Evolutionary conservation across 495 filamentous ascomycete genomes (phyloP), one percentile per base, ranked within the genome.

Genomic region (Tuber indicum): DNA sequence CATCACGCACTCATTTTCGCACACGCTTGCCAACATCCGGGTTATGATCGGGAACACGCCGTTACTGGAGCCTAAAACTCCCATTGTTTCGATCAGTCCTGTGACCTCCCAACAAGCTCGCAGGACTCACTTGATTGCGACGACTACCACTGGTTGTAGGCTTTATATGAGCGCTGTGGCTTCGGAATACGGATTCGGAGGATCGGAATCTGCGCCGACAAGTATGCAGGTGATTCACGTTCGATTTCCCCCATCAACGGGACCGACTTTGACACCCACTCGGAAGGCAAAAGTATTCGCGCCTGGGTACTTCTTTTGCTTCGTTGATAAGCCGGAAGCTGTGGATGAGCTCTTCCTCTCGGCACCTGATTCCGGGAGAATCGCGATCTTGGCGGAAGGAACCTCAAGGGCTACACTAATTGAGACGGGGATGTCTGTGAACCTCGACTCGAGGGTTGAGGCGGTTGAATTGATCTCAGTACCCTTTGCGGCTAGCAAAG

Each of bases 161-260:
- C 89, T 99, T 36, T 98, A 94, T 82, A 87, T 98, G 74, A 98
- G 94, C 82, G 94, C 95, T 9, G 79, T 80, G 32, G 97, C 95
- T 2, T 91, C 91, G 62, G 89, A 92, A 10, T 91, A 91, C 71
- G 91, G 89, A 49, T 91, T 90, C 75, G 91, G 90, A 84, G 86
- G 87, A 9, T 86, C 88, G 19, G 86, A 89, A 42, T 87, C 90
- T 39, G 90, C 94, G 0, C 95, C 96, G 5, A 95, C 92, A 72
- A 98, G 93, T 85, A 98, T 99, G 94, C 94, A 97, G 83, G 90
- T 98, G 36, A 92, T 96, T 78, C 94, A 95, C 81, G 91, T 98
- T 83, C 96, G 94, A 81, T 97, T 97, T 75, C 96, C 96, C 14
- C 95, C 96, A 0, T 69, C 75, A 46, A 74, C 75, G 49, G 79